Conservation (phyloP, 192 early-diverging fungal genomes). For the Gigaspora rosea region DNA sequence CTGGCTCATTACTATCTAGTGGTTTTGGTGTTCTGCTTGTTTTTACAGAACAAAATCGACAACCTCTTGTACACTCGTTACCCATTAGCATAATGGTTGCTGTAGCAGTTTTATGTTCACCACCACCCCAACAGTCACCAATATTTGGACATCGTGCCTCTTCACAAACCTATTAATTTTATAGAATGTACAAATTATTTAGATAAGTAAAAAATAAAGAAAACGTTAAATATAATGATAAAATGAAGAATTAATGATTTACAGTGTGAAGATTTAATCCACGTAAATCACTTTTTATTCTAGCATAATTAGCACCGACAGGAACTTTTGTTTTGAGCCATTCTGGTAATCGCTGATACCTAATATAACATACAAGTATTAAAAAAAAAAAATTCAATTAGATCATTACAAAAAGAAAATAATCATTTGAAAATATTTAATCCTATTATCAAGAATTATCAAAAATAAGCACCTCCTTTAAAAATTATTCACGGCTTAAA, state of each 20-base stretch:
- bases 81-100: conserved; percentile 99
- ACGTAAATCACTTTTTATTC: conserved; percentile 89
- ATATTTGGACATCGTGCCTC: conserved; percentile 98
- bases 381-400: background rate
- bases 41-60: conserved; percentile 98
- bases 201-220: background rate
- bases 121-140: conserved; percentile 98
- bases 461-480: too few species aligned
- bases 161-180: conserved; percentile 76
- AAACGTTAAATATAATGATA: too few species aligned
- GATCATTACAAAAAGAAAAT: too few species aligned
- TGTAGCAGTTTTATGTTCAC: conserved; percentile 91
- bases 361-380: conserved; percentile 18
- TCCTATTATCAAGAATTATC: too few species aligned
- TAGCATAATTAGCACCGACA: conserved; percentile 71
- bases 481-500: too few species aligned
- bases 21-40: conserved; percentile 83
- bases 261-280: conserved; percentile 90
- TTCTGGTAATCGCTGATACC: conserved; percentile 72
- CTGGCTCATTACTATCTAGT: conserved; percentile 87
- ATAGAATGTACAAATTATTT: background rate
- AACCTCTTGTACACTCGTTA: conserved; percentile 96
- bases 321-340: conserved; percentile 98
- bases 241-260: background rate
- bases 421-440: too few species aligned